Evolutionary conservation across 306 rosid species (phyloP), one percentile per base, ranked within the genome.

Genomic region (Myrica gale): DNA sequence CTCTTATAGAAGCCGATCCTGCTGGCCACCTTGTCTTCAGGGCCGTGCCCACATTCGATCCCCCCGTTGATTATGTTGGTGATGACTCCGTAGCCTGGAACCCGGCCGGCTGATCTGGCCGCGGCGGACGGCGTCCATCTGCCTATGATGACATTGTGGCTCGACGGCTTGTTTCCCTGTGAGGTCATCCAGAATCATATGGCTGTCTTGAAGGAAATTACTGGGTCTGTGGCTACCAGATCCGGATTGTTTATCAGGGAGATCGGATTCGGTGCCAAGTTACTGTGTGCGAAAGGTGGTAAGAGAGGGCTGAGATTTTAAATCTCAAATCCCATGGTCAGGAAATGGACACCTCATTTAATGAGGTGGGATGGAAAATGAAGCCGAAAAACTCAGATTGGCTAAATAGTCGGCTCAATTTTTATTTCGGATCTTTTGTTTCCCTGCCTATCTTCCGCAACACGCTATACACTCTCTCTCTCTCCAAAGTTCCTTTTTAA

Each of bases 121-220:
- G 58, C 76, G 0, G 7, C 6, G 0, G 93, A 91, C 0, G 92
- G 91, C 6, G 4, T 77, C 91, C 91, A 89, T 9, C 45, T n/a
- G 0, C 84, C 83, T 0, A 79, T 76, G 54, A 88, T 85, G 42
- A 89, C 90, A 73, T 88, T 76, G 47, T 89, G 96, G 69, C 90
- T 78, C 0, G 96, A 91, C 0, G 93, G 96, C 74, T 84, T 89
- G 5, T 85, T 87, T 1, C 71, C 85, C 23, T 89, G 93, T 0
- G 85, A 71, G 0, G 90, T 91, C 96, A 91, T 84, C 96, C 93
- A 89, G 78, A 89, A 91, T 94, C 97, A 91, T 3, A 91, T 7
- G 0, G 93, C 92, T 3, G 90, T 81, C 82, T 82, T 85, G 85
- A 91, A 91, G 0, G 92, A 83, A 10, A 89, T 52, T 5, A 79